Percentiles rank a stretch among this genome's conserved stretches.
Evolutionary conservation across 2,329 filamentous ascomycete species (phyloP).

Genomic region (Fusarium metavorans): DNA sequence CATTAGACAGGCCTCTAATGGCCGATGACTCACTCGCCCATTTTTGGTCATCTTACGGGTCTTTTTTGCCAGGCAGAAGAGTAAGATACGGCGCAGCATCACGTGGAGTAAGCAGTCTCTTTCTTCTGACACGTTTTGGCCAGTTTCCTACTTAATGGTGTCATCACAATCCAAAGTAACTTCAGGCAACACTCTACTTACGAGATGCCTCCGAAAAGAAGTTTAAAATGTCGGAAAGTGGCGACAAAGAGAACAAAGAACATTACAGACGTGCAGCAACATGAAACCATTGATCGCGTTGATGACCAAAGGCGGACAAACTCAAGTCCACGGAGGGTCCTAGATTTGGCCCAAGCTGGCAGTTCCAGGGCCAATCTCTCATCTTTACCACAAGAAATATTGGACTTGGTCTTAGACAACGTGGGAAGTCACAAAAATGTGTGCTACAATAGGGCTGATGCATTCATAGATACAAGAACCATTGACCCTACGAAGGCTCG

Average conservation of each 20-base stretch:
- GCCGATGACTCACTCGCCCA: not conserved
- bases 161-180: not conserved
- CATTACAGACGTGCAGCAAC: not conserved
- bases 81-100: not conserved
- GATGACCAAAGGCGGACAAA: not conserved
- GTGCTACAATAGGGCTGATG: not conserved
- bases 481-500: not conserved
- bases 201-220: not conserved
- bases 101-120: not conserved
- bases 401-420: not conserved
- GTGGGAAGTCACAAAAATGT: not conserved
- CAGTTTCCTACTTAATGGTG: not conserved
- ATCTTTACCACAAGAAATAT: not conserved
- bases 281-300: not conserved
- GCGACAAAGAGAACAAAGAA: not conserved
- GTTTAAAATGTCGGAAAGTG: not conserved
- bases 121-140: not conserved
- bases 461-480: not conserved
- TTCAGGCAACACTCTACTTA: not conserved
- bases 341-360: not conserved
- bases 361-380: not conserved
- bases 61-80: not conserved
- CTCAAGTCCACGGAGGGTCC: not conserved
- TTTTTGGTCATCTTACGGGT: not conserved
- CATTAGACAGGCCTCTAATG: not conserved